Conservation (phyloP, 2,329 filamentous ascomycete species). For the Scedosporium apiospermum region DNA sequence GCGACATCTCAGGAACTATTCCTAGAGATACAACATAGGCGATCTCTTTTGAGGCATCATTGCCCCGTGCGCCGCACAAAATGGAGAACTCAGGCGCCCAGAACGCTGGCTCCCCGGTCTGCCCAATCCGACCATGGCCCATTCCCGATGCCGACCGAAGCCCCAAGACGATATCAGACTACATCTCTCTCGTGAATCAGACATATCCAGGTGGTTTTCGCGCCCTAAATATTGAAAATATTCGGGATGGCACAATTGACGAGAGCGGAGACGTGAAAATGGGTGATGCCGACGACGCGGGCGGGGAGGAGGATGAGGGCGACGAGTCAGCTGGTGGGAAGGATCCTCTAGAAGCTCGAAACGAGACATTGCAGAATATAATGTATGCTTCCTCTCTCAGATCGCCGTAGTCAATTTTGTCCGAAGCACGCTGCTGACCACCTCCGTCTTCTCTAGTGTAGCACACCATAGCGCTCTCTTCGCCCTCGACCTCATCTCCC, state of each 20-base stretch:
- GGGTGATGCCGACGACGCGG: constrained; percentile 37
- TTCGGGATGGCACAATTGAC: constrained; percentile 48
- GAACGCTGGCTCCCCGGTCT: constrained; percentile 6
- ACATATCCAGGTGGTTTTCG: constrained; percentile 72
- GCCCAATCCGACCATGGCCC: constrained; percentile 12
- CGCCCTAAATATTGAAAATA: constrained; percentile 61
- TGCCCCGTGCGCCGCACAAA: background rate
- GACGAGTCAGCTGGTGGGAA: constrained; percentile 28
- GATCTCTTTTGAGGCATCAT: no score
- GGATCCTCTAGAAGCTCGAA: constrained; percentile 39
- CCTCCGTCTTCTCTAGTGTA: constrained; percentile 19
- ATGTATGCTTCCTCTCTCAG: constrained; percentile 29
- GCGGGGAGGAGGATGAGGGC: constrained; percentile 33
- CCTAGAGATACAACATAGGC: no score
- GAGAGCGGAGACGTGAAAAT: constrained; percentile 35
- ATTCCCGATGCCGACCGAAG: constrained; percentile 43
- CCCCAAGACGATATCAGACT: constrained; percentile 56
- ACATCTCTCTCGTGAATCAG: constrained; percentile 69
- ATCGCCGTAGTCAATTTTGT: background rate
- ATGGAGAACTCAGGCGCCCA: background rate
- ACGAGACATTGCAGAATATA: constrained; percentile 48
- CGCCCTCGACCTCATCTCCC: constrained; percentile 72
- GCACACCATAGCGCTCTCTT: constrained; percentile 54
- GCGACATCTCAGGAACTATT: background rate
- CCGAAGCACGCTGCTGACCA: background rate